Evolutionary conservation across 345 rosid genomes (phyloP), one percentile per base, ranked within the genome.

Genomic region (Reutealis trisperma): DNA sequence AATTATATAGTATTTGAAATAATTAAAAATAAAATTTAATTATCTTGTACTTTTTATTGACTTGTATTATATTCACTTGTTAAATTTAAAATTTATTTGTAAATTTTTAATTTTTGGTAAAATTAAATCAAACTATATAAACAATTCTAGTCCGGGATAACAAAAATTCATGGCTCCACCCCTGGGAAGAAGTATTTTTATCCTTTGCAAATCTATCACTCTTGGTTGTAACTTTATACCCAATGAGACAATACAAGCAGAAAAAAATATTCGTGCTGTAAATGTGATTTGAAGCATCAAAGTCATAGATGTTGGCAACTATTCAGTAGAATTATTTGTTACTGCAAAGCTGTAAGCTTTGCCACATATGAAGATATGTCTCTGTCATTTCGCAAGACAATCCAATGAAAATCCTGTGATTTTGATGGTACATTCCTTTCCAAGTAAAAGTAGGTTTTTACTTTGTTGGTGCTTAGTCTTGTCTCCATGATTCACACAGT

Each of bases 271-370:
- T 58, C 59, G 51, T 24, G 62, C 12, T 63, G 54, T 58, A 60
- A 74, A 34, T 77, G 42, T 79, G 83, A 86, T 86, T 79, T 79
- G 88, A 83, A 77, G 45, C 71, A 76, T 77, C 86, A 77, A 45
- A 67, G 4, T 37, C 41, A 37, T 37, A 37, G 41, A 18, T 42
- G 52, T 60, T n/a, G 30, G 67, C 8, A 77, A 70, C 58, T 70
- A 58, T 16, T 74, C 60, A 15, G 61, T 67, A 15, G 78, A 73
- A 78, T 76, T 52, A 76, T 84, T 71, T 75, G 49, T 45, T 24
- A 13, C 57, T 70, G 79, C 76, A 82, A 70, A 73, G 67, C 75
- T 49, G 78, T 52, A 6, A 74, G 71, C 49, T 42, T 72, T 74
- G 74, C 72, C 47, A 57, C 77, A 63, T 37, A n/a, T 25, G 69